A percentile compares a stretch with the other conserved stretches of the same genome.
phyloP scores from a whole-genome alignment of 352 stramenopile species.

The Pythium chondricola region DNA sequence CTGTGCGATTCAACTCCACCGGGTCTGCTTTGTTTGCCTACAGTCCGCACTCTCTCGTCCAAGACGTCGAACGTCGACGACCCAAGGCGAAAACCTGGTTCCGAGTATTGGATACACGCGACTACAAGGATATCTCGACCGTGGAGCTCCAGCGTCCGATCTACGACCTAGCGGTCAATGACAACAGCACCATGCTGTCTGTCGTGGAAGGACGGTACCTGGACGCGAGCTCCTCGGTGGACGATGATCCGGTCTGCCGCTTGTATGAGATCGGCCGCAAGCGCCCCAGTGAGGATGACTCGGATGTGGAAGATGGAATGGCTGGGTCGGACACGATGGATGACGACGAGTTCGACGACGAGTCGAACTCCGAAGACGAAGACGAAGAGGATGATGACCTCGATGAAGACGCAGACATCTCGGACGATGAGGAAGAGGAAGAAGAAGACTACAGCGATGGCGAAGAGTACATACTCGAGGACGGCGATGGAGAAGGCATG shows the following conservation, averaged over 20 bases:
- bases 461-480: conserved; percentile 17
- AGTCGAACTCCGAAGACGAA: conserved; percentile 37
- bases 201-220: conserved; percentile 73
- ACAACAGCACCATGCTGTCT: conserved; percentile 57
- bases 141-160: conserved; percentile 74
- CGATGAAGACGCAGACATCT: conserved; percentile 39
- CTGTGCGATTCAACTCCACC: conserved; percentile 62
- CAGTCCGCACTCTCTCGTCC: conserved; percentile 56
- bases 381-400: conserved; percentile 36
- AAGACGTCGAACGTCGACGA: conserved; percentile 49
- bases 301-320: conserved; percentile 72
- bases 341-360: conserved; percentile 76
- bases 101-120: conserved; percentile 68
- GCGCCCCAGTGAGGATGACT: conserved; percentile 81
- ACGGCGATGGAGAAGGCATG: conserved; percentile 30
- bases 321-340: conserved; percentile 67
- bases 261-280: conserved; percentile 87
- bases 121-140: conserved; percentile 83
- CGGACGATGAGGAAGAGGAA: conserved; percentile 45
- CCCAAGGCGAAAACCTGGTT: conserved; percentile 81
- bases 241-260: conserved; percentile 77
- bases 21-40: conserved; percentile 81
- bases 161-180: conserved; percentile 65
- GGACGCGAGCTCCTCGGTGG: conserved; percentile 41
- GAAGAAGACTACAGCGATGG: conserved; percentile 27